These are phyloP conservation scores for Ganoderma multipileum DNA, from an alignment of 1,284 basidiomycete genomes.

Conservation along the genomic window DNA sequence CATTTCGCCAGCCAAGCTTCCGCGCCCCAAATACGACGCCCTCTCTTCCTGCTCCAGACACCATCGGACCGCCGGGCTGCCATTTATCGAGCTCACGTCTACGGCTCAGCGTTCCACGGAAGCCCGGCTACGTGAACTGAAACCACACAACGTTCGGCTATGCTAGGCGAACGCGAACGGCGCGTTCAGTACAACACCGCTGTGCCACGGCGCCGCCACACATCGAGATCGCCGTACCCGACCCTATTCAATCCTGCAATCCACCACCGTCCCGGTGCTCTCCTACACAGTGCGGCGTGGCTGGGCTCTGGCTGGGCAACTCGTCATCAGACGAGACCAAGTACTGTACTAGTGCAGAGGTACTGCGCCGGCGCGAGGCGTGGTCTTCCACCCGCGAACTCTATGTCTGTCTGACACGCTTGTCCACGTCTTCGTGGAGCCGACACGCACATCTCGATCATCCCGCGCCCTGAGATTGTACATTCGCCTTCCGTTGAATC, in stretches of 20 bases:
- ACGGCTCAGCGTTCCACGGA: neutral
- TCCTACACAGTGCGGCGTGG: neutral
- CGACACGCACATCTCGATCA: neutral
- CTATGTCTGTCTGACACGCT: neutral
- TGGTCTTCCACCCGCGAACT: neutral
- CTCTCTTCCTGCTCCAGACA: neutral
- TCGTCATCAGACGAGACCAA: neutral
- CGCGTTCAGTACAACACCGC: neutral
- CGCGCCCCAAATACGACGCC: neutral
- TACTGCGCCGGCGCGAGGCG: neutral
- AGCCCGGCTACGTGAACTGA: neutral
- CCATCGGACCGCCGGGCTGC: neutral
- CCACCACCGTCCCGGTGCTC: neutral
- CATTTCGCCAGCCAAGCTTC: neutral
- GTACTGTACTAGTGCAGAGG: too few relatives aligned
- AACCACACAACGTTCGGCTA: neutral
- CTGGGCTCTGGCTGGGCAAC: neutral
- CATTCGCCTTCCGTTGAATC: neutral
- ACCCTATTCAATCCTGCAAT: neutral
- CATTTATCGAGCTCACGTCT: neutral
- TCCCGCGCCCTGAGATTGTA: neutral
- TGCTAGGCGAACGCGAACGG: neutral
- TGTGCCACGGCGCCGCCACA: constrained; percentile 1
- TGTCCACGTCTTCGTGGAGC: neutral
- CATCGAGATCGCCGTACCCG: neutral